phyloP scores from a whole-genome alignment of 164 flowering plant genomes.

The Stephania cephalantha region DNA sequence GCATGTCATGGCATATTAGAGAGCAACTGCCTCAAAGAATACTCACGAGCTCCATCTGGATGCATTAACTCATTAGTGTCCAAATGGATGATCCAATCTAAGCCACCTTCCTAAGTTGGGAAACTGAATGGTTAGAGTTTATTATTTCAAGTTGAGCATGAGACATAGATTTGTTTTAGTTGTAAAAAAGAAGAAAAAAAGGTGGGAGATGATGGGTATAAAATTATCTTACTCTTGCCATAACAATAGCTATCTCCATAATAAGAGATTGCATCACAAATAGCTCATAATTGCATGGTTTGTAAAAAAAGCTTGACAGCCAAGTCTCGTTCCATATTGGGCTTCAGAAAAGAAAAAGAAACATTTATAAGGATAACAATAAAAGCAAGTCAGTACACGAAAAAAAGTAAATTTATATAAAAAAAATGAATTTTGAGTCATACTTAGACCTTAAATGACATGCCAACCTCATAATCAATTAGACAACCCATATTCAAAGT shows the following conservation, averaged over 20 bases:
- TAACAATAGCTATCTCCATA: slow-evolving; percentile 98
- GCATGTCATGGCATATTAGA: slow-evolving; percentile 72
- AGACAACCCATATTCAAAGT: neutral
- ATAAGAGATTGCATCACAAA: slow-evolving; percentile 95
- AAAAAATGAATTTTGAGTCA: neutral
- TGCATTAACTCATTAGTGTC: slow-evolving; percentile 93
- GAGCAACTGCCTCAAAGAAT: slow-evolving; percentile 82
- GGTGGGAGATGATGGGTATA: neutral
- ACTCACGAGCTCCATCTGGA: slow-evolving; percentile 84
- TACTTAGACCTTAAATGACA: too few relatives aligned
- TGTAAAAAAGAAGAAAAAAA: slow-evolving; percentile 4
- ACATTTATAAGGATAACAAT: neutral
- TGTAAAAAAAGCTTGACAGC: slow-evolving; percentile 92
- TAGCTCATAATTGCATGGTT: slow-evolving; percentile 95
- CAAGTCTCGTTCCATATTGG: slow-evolving; percentile 99
- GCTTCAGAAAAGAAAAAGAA: slow-evolving; percentile 26
- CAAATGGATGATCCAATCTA: slow-evolving; percentile 97
- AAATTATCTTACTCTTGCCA: slow-evolving; percentile 77
- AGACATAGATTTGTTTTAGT: neutral
- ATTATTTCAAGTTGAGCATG: neutral
- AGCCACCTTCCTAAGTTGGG: slow-evolving; percentile 56
- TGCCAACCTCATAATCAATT: neutral
- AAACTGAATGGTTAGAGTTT: neutral
- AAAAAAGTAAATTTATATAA: neutral
- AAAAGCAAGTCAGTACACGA: neutral